Base-by-base conservation (phyloP, 352 stramenopile genomes). In the Phytophthora tubulina region DNA sequence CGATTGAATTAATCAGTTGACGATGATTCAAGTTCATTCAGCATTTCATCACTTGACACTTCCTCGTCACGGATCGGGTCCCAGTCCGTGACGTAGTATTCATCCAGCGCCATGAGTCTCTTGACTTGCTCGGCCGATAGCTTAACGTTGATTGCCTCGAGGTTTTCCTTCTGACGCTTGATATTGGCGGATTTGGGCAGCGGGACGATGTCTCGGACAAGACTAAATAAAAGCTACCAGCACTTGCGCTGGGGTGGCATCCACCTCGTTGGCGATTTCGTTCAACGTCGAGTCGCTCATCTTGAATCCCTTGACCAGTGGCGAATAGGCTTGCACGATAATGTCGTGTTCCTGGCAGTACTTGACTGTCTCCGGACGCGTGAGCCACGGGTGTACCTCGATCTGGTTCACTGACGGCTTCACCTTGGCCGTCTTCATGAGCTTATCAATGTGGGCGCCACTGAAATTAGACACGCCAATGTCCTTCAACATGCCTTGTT, bases 391-490 rank as follows among this genome's bases (percentile, higher is more conserved):
- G 56, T 94, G 82, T 64, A 95, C 76, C 57, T 94, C 82, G 39
- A 97, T 85, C 70, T 97, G 89, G 78, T 97, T 96, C 67, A 96
- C 89, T 13, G 86, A 80, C 0, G 90, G 88, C 52, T 87, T 86
- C 33, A 85, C 79, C 6, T 58, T 74, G 36, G 75, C 82, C 21
- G 84, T 85, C 57, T 88, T 73, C 58, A 91, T 86, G 0, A 98
- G 72, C 48, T 93, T 91, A 59, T 89, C 65, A 31, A 98, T 80
- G 67, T 98, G 93, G 3, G 73, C 80, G n/a, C 89, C 69, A 15
- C 86, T 75, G 80, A 97, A 98, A 68, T 98, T 98, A 42, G 82
- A 97, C 35, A 98, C 91, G 45, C 93, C 94, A 61, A 97, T 94
- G 52, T 95, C 86, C 49, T 82, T 81, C 42, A 96, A 63, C 6